Conservation (phyloP, 495 filamentous ascomycete genomes). For the Polyplosphaeria fusca region DNA sequence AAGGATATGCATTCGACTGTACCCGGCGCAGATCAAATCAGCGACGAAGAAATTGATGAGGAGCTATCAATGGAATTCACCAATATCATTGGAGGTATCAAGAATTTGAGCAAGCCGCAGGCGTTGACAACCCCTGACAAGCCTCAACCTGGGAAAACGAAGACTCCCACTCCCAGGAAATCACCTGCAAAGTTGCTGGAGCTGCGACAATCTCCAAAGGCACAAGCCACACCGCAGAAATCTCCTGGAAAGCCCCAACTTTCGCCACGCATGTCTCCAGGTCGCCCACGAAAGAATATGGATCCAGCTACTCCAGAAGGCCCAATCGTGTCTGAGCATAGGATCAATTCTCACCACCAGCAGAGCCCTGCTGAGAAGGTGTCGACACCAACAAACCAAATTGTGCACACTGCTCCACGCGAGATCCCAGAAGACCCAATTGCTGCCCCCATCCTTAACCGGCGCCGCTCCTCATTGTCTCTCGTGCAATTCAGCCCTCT, state of each 20-base stretch:
- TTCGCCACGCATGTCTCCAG: constrained; percentile 26
- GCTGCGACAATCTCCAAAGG: constrained; percentile 14
- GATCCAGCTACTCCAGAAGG: constrained; percentile 8
- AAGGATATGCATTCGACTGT: constrained; percentile 21
- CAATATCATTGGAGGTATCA: constrained; percentile 64
- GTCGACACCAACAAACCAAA: constrained; percentile 11
- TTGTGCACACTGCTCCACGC: neutral
- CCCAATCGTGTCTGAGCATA: no score
- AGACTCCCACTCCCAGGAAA: constrained; percentile 14
- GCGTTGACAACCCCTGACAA: constrained; percentile 11
- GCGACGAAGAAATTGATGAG: constrained; percentile 43
- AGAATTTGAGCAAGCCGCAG: constrained; percentile 37
- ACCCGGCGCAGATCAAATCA: neutral
- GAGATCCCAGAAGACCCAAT: constrained; percentile 27
- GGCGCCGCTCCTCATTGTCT: constrained; percentile 28
- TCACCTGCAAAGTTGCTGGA: no score
- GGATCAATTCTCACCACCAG: constrained; percentile 2
- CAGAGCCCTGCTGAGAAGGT: neutral
- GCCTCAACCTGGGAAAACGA: neutral
- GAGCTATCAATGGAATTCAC: constrained; percentile 85
- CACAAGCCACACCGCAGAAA: constrained; percentile 5
- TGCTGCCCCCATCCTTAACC: constrained; percentile 26
- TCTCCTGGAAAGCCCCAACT: neutral
- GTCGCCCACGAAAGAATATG: constrained; percentile 16
- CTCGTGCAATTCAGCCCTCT: constrained; percentile 30